These are phyloP conservation scores for Sporisorium scitamineum DNA, from an alignment of 1,284 basidiomycete genomes.

Conservation along the genomic window DNA sequence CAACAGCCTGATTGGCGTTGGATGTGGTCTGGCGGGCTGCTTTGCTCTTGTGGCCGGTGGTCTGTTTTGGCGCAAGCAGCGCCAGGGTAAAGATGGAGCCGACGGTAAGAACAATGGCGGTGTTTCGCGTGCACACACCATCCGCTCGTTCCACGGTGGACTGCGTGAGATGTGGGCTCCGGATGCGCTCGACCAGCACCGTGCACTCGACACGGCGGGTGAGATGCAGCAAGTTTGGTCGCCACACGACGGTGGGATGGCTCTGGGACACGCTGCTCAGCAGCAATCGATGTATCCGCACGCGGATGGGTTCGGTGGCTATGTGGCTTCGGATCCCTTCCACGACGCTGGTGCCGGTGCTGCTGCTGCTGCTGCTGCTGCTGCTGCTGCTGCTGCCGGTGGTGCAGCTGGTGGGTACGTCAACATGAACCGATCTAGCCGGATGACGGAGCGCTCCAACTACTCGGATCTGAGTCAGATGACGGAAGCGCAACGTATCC, in stretches of 20 bases:
- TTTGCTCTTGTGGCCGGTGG: constrained; percentile 44
- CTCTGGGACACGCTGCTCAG: constrained; percentile 6
- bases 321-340: constrained; percentile 34
- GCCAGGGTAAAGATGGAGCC: constrained; percentile 18
- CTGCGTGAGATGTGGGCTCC: constrained; percentile 62
- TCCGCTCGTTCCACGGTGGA: constrained; percentile 51
- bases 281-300: constrained; percentile 2
- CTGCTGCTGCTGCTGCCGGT: background rate
- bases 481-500: constrained; percentile 59
- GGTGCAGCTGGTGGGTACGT: constrained; percentile 27
- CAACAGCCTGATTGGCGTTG: constrained; percentile 60
- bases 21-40: constrained; percentile 47
- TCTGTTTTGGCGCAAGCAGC: constrained; percentile 43
- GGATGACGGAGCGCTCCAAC: constrained; percentile 51
- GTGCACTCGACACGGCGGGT: constrained; percentile 8
- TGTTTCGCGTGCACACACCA: constrained; percentile 44
- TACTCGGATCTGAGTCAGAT: constrained; percentile 46
- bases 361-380: constrained; percentile 6
- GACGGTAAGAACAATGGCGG: constrained; percentile 16
- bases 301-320: constrained; percentile 39
- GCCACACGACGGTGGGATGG: constrained; percentile 20
- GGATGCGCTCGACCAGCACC: constrained; percentile 45
- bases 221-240: constrained; percentile 43
- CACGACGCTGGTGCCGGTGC: constrained; percentile 13
- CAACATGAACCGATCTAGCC: constrained; percentile 51